Percentiles rank a stretch among this genome's conserved stretches.
These are phyloP conservation scores for Aspergillus flavus DNA, from an alignment of 2,329 filamentous ascomycete species.

Conservation along the genomic window DNA sequence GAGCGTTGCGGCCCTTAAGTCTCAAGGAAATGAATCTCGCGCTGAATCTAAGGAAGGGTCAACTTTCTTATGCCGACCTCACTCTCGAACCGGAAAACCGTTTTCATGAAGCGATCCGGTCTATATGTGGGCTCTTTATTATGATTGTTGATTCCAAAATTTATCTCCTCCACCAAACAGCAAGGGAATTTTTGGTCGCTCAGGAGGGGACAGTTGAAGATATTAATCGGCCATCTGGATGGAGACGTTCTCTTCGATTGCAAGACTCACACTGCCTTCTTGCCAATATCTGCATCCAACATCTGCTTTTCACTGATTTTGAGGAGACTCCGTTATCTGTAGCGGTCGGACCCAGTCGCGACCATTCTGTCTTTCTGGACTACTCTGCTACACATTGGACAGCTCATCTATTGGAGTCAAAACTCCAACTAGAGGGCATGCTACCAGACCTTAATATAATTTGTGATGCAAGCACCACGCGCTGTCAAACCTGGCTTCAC, in stretches of 20 bases:
- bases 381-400: slow-evolving; percentile 7
- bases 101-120: not conserved
- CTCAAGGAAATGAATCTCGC: slow-evolving; percentile 38
- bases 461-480: not conserved
- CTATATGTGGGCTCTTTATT: slow-evolving; percentile 43
- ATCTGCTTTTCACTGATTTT: not conserved
- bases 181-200: slow-evolving; percentile 40
- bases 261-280: slow-evolving; percentile 3
- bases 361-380: slow-evolving; percentile 2
- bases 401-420: not conserved
- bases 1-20: slow-evolving; percentile 35
- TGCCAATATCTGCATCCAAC: not conserved
- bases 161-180: slow-evolving; percentile 46
- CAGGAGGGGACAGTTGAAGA: not conserved
- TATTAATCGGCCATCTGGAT: not conserved
- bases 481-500: not conserved
- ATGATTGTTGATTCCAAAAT: slow-evolving; percentile 34
- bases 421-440: not conserved
- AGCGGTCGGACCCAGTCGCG: not conserved
- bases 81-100: not conserved
- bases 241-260: slow-evolving; percentile 2
- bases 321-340: not conserved
- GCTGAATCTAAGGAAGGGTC: slow-evolving; percentile 13
- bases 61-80: not conserved
- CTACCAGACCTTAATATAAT: not conserved